A percentile compares a stretch with the other conserved stretches of the same genome.
Conservation (phyloP, 78 protist genomes). For the Dictyostelium discoideum region DNA sequence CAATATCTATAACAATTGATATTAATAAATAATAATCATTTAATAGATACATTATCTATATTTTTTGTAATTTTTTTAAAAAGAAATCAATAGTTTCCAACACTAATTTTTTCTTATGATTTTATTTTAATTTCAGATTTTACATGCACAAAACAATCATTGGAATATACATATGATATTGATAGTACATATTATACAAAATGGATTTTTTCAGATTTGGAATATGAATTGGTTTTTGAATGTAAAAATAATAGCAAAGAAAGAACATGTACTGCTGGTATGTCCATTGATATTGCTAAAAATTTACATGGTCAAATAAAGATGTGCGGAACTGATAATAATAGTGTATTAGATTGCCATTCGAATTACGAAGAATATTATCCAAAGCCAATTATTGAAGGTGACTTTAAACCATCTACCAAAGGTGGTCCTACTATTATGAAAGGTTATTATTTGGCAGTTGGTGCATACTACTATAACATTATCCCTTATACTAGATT, state of each 20-base stretch:
- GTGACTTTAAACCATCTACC: not conserved
- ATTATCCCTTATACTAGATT: not conserved
- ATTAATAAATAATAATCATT: too few relatives aligned
- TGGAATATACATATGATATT: not conserved
- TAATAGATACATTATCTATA: too few relatives aligned
- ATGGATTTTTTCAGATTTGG: not conserved
- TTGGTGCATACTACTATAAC: not conserved
- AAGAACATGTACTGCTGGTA: not conserved
- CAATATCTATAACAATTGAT: too few relatives aligned
- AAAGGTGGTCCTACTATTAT: not conserved
- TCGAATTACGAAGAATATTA: not conserved
- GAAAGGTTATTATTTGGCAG: not conserved
- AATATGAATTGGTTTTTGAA: not conserved
- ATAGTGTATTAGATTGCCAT: not conserved
- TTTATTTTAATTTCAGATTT: not conserved
- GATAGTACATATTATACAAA: not conserved
- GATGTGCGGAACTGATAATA: not conserved
- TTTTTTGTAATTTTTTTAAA: too few relatives aligned
- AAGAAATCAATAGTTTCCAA: too few relatives aligned
- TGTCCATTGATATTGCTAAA: not conserved
- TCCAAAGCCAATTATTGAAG: not conserved
- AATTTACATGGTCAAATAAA: not conserved
- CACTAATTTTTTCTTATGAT: not conserved
- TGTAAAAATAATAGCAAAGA: not conserved
- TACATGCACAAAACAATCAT: not conserved